These are phyloP conservation scores for Chalara sp. DNA, from an alignment of 2,329 filamentous ascomycete genomes.

Conservation along the genomic window DNA sequence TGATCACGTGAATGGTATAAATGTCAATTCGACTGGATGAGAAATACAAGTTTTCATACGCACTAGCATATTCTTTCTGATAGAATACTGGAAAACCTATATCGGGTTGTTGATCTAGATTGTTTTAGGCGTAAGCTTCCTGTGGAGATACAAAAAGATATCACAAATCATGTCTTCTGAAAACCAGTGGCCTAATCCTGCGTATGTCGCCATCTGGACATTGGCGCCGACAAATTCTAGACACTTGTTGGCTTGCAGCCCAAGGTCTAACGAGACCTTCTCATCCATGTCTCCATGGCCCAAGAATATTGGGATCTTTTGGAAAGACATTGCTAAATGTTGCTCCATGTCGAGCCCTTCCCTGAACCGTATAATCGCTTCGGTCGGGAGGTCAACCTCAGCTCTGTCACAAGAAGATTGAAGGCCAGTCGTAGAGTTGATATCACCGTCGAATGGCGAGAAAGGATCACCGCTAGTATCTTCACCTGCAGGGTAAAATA, in stretches of 20 bases:
- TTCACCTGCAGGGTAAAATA: neutral
- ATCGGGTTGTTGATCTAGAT: neutral
- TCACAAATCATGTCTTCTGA: slow-evolving; percentile 34
- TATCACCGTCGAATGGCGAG: slow-evolving; percentile 7
- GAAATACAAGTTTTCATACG: too few species aligned
- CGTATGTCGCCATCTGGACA: slow-evolving; percentile 33
- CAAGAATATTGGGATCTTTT: slow-evolving; percentile 36
- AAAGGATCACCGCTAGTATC: slow-evolving; percentile 3
- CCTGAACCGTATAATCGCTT: slow-evolving; percentile 8
- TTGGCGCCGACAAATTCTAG: slow-evolving; percentile 30
- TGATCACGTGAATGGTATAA: too few species aligned
- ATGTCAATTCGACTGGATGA: too few species aligned
- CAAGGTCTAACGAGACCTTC: slow-evolving; percentile 32
- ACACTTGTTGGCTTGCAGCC: slow-evolving; percentile 27
- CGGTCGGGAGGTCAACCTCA: neutral
- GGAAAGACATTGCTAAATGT: slow-evolving; percentile 2
- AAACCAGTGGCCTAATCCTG: slow-evolving; percentile 39
- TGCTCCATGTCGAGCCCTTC: slow-evolving; percentile 13
- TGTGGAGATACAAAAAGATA: slow-evolving; percentile 28
- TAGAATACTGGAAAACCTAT: too few species aligned
- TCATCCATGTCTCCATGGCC: slow-evolving; percentile 40
- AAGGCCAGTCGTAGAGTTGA: neutral
- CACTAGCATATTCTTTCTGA: too few species aligned
- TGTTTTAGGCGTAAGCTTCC: slow-evolving; percentile 4
- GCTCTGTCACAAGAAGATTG: neutral